Evolutionary conservation across 768 basidiomycete genomes (phyloP), one percentile per base, ranked within the genome.

Genomic region (Auriculariales sp.): DNA sequence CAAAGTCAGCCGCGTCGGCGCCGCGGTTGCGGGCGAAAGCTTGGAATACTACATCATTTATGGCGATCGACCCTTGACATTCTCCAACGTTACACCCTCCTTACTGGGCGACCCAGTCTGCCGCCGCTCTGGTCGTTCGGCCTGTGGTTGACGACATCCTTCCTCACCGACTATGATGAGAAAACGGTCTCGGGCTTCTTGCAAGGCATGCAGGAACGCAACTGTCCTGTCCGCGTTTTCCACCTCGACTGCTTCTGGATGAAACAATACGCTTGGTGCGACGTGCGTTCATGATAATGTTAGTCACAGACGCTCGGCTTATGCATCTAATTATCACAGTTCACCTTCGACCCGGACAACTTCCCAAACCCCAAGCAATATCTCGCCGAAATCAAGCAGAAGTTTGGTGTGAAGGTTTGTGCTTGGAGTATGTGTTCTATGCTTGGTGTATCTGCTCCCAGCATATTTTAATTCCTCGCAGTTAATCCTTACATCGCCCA

Each of bases 111-210:
- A n/a, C 78, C 78, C 35, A 75, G 75, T 3, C 62, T 84, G 6
- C 66, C 84, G 27, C 83, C 83, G 2, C 63, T 74, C 3, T 85
- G 83, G 83, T 78, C 81, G 0, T 87, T 79, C 57, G 83, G 83
- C 2, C 74, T 85, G 3, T 85, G 83, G 81, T 69, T 85, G 31
- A 79, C 81, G 12, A 85, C 83, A 2, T 83, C 80, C 0, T 87
- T 87, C 69, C 67, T 82, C 48, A 85, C 84, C 0, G 73, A 73
- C 22, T 52, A 52, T 30, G 62, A 79, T 53, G 73, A 70, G 47
- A 69, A 75, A 48, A 85, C 84, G 0, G 83, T 87, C 14, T 74
- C 77, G 3, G 65, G 72, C 2, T 85, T 85, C 66, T 63, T 87
- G 51, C 66, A 81, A 58, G 83, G 81, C 11, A 84, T 87, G 83